A percentile compares a stretch with the other conserved stretches of the same genome.
Conservation (phyloP, 495 filamentous ascomycete species). For the Pseudoneurospora amorphoporcata region DNA sequence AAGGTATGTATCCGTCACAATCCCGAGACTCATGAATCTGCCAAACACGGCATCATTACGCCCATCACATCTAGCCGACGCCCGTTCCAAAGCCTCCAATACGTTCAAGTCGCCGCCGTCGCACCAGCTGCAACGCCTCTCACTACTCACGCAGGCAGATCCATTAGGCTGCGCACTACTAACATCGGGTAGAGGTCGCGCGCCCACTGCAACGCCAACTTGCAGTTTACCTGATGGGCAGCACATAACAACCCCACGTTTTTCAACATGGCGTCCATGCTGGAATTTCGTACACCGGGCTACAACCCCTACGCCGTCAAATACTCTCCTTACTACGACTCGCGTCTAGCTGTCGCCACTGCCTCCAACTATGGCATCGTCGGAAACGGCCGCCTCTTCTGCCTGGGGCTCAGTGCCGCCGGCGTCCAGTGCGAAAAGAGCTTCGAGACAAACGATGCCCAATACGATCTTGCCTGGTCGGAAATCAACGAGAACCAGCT, state of each 20-base stretch:
- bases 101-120: background rate
- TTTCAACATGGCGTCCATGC: slow-evolving; percentile 50
- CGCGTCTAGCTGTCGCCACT: slow-evolving; percentile 74
- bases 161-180: background rate
- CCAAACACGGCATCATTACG: background rate
- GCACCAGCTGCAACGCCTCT: background rate
- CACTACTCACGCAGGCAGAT: background rate
- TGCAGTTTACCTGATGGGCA: background rate
- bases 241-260: background rate
- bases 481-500: slow-evolving; percentile 93
- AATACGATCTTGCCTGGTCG: slow-evolving; percentile 90
- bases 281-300: slow-evolving; percentile 85
- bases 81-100: background rate
- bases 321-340: slow-evolving; percentile 97
- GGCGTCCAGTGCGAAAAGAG: slow-evolving; percentile 77
- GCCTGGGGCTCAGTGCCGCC: slow-evolving; percentile 65
- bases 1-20: background rate
- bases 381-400: slow-evolving; percentile 82
- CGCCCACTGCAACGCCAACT: background rate
- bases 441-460: slow-evolving; percentile 94
- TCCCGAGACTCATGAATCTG: background rate
- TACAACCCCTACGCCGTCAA: slow-evolving; percentile 93
- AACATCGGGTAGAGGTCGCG: background rate
- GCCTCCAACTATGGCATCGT: slow-evolving; percentile 93
- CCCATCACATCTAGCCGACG: background rate